Evolutionary conservation across 495 filamentous ascomycete species (phyloP), one percentile per base, ranked within the genome.

Genomic region (Baudoinia panamericana): DNA sequence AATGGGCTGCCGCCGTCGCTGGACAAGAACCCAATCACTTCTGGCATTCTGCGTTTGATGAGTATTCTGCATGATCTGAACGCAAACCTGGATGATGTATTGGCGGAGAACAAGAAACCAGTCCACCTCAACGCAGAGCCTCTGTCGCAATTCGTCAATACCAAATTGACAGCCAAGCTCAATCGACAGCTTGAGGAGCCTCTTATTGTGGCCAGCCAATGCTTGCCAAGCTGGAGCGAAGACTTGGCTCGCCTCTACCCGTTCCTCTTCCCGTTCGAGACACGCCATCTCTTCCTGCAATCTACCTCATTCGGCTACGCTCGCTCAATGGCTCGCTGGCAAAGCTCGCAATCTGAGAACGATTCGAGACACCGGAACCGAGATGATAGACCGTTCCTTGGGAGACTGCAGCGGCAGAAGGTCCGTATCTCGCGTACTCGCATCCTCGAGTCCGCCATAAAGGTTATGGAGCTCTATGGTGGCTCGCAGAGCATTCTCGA

Each of bases 381-480:
- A 11, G 87, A 96, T 48, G 86, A 95, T 38, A 72, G 84, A 15
- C 82, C 86, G 13, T 92, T 88, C 70, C 70, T 96, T n/a, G 88
- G 90, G 7, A 73, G 88, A 27, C 69, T 95, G 6, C 90, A 95
- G 58, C 78, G 92, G 41, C 92, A 99, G 52, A 99, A 99, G 59
- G 90, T 99, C 16, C 81, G 92, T 19, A 96, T 99, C 41, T 92
- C 87, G 5, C 73, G 92, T 25, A 73, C 75, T 5, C 84, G 88
- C 41, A 94, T 99, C 36, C 68, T 99, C 2, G 92, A 99, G 53
- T 95, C 92, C 18, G 92, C 92, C 0, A 69, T 93, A 54, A 99
- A 96, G 57, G 92, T 99, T n/a, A 95, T 99, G 92, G 90, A 99
- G 48, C 75, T 96, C 5, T 99, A 99, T 56, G 92, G 92, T 1